Evolutionary conservation across 306 rosid genomes (phyloP), one percentile per base, ranked within the genome.

Genomic region (Gastrolobium villosum): DNA sequence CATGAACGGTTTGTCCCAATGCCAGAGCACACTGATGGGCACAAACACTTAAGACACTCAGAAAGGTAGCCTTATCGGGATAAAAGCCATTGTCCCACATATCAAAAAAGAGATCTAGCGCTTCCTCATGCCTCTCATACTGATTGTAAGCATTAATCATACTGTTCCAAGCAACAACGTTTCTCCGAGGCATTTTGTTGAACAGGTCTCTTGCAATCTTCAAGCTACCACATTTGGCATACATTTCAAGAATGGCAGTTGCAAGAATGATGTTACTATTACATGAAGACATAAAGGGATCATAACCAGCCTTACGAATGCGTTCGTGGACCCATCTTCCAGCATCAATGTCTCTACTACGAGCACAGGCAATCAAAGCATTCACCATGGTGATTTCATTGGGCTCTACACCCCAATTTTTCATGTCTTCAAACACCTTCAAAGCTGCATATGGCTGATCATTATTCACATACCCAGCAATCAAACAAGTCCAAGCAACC

Each of bases 401-500:
- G 7, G 97, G 89, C 82, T 84, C 86, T 7, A 88, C 85, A 57
- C 82, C 76, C 65, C 72, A 79, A 52, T 53, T 41, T 2, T 70
- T 87, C 97, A 88, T 94, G 5, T 85, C 85, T 57, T 65, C 81
- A 53, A 85, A 87, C 79, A 82, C 83, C 84, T 78, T 72, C 59
- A 91, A 20, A 75, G 96, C 92, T 65, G 36, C 69, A 43, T 8
- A 2, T 6, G 89, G 55, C 8, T 52, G 80, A 65, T 79, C 52
- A 52, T 71, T 86, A 39, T 57, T 84, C 10, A 91, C 84, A 75
- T 72, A 83, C 83, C 87, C 93, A 9, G 88, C 76, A 91, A 94
- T 86, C 86, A 94, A 85, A 79, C 89, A 83, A 74, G 91, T 85
- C 96, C 97, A 91, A 74, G 94, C 98, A 60, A 90, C 96, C 69